Evolutionary conservation across 176 grass and related monocot genomes (phyloP).

Genomic region (Ensete ventricosum): DNA sequence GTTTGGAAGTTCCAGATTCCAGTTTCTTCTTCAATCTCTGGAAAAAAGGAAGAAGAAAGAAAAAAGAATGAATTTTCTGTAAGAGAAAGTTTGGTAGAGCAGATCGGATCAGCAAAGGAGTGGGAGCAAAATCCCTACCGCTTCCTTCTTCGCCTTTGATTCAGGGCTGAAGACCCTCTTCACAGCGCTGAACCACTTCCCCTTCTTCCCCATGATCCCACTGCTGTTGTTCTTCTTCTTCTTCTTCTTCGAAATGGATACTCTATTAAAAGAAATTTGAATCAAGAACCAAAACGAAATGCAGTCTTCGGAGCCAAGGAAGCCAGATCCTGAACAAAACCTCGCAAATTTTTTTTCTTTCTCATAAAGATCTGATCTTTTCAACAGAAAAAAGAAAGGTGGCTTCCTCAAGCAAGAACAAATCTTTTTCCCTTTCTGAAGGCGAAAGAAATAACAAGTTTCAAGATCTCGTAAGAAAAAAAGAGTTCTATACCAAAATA

Average conservation of each 20-base stretch:
- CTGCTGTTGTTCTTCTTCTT: background rate
- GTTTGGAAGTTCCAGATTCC: slow-evolving; percentile 25
- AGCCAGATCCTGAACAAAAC: background rate
- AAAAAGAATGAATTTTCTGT: slow-evolving; percentile 19
- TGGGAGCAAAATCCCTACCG: slow-evolving; percentile 26
- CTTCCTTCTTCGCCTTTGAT: slow-evolving; percentile 78
- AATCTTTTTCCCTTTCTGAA: background rate
- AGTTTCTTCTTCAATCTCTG: slow-evolving; percentile 73
- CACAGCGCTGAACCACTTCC: slow-evolving; percentile 91
- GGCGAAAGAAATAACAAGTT: background rate
- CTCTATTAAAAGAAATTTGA: background rate
- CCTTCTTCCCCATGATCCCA: slow-evolving; percentile 84
- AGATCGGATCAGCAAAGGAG: background rate
- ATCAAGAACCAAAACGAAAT: background rate
- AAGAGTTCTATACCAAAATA: background rate
- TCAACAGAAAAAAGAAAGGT: background rate
- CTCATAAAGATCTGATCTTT: slow-evolving; percentile 1
- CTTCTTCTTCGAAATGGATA: background rate
- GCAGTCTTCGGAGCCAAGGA: background rate
- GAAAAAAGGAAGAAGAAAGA: slow-evolving; percentile 19
- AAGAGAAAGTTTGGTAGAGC: background rate
- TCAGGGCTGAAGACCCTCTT: slow-evolving; percentile 98
- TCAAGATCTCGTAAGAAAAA: background rate
- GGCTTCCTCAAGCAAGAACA: background rate
- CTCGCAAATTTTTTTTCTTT: background rate